phyloP scores from a whole-genome alignment of 2,329 filamentous ascomycete species.

The Uncinocarpus reesii region DNA sequence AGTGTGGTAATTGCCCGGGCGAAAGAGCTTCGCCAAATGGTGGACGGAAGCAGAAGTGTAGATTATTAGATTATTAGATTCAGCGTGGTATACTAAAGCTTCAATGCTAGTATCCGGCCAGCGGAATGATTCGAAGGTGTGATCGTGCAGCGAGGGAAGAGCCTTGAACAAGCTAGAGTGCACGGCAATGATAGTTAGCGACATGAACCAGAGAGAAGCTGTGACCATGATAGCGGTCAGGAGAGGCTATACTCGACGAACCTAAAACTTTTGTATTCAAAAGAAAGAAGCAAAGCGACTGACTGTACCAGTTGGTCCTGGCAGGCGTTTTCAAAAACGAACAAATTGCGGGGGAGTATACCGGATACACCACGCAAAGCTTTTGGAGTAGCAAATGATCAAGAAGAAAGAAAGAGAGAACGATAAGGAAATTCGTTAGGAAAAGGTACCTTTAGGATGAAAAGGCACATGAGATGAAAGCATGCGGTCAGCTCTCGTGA shows the following conservation, averaged over 20 bases:
- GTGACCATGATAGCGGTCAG: neutral
- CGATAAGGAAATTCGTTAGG: constrained; percentile 11
- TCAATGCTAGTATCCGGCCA: constrained; percentile 5
- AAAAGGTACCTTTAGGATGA: neutral
- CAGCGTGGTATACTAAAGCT: neutral
- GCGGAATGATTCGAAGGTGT: constrained; percentile 11
- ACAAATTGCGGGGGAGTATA: constrained; percentile 7
- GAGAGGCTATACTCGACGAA: neutral
- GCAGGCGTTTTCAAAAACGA: neutral
- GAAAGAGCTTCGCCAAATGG: neutral
- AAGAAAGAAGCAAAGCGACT: neutral
- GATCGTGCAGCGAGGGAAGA: neutral
- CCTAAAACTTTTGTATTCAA: constrained; percentile 3
- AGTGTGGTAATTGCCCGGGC: neutral
- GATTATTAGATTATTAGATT: constrained; percentile 8
- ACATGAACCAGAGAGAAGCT: too few species aligned
- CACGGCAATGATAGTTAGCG: too few species aligned
- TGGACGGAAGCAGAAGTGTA: neutral
- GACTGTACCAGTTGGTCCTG: neutral
- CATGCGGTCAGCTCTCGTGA: constrained; percentile 11
- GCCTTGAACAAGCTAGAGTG: neutral
- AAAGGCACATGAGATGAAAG: constrained; percentile 6
- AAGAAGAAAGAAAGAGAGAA: constrained; percentile 1
- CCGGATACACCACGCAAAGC: constrained; percentile 6
- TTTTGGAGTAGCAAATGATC: neutral